A percentile compares a stretch with the other conserved stretches of the same genome.
Evolutionary conservation across 805 yeast genomes (phyloP).

Genomic region (Candida montana): DNA sequence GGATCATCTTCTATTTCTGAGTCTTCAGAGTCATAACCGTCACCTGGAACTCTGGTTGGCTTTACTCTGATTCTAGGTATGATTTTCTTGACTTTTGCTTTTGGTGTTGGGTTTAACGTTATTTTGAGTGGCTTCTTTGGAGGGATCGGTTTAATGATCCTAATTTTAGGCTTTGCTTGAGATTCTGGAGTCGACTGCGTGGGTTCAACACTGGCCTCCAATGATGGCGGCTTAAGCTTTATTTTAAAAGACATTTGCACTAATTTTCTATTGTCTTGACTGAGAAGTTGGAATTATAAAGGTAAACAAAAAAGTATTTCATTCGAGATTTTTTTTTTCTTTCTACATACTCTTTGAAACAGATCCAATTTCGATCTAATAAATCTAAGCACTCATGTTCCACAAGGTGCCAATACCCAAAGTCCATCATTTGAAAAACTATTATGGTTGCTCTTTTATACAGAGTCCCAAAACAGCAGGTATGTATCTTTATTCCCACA

Average conservation of each 20-base stretch:
- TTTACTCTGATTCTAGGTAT: constrained; percentile 46
- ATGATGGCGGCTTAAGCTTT: constrained; percentile 4
- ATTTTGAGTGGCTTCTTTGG: constrained; percentile 10
- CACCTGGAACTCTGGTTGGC: constrained; percentile 74
- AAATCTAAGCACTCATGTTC: no score
- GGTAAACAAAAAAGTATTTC: not conserved
- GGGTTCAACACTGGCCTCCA: not conserved
- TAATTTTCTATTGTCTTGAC: no score
- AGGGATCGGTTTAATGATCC: not conserved
- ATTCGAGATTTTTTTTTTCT: not conserved
- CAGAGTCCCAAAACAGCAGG: constrained; percentile 5
- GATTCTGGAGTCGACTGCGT: not conserved
- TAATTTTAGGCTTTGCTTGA: not conserved
- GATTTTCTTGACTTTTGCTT: constrained; percentile 6
- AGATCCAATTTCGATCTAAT: not conserved
- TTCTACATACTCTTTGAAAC: not conserved
- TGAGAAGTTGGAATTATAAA: no score
- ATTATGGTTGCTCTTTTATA: constrained; percentile 8
- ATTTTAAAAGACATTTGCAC: constrained; percentile 8
- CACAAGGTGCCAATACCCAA: constrained; percentile 10
- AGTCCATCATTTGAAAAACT: constrained; percentile 10
- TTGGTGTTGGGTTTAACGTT: constrained; percentile 8
- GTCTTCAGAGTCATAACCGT: constrained; percentile 95
- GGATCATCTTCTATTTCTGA: constrained; percentile 97
- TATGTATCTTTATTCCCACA: constrained; percentile 3